Percentiles rank a stretch among this genome's conserved stretches.
phyloP scores from a whole-genome alignment of 495 filamentous ascomycete species.

The Cercophora samala region DNA sequence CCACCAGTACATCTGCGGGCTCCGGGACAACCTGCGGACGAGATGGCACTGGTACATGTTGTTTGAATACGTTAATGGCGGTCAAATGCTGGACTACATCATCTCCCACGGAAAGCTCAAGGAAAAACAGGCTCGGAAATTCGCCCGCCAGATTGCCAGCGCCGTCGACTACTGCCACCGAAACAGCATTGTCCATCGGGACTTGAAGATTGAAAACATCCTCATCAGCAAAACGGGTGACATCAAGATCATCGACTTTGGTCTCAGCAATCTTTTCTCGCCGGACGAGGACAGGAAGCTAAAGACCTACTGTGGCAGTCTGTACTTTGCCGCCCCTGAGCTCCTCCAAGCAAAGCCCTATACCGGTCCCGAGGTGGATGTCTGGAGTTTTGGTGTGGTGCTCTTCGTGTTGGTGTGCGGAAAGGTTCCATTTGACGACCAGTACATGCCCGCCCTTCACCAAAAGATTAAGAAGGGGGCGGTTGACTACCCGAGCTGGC shows the following conservation, averaged over 20 bases:
- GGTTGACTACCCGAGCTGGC: conserved; percentile 93
- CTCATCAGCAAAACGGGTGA: conserved; percentile 98
- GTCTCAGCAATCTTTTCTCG: conserved; percentile 93
- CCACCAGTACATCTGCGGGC: conserved; percentile 95
- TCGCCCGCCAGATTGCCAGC: conserved; percentile 94
- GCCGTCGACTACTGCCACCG: conserved; percentile 98
- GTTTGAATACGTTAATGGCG: conserved; percentile 98
- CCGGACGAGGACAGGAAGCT: conserved; percentile 67
- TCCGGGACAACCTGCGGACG: conserved; percentile 92
- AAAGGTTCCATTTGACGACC: conserved; percentile 98
- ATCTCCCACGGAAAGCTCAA: conserved; percentile 97
- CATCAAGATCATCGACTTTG: conserved; percentile 99
- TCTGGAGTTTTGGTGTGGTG: conserved; percentile 99
- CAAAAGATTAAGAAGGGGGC: conserved; percentile 97
- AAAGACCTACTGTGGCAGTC: conserved; percentile 95
- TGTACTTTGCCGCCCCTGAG: conserved; percentile 97
- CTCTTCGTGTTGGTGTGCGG: conserved; percentile 96
- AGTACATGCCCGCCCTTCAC: conserved; percentile 98
- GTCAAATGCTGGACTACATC: conserved; percentile 99
- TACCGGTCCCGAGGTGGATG: conserved; percentile 92
- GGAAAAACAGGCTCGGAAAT: conserved; percentile 98
- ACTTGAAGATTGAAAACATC: conserved; percentile 99
- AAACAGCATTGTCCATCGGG: conserved; percentile 97
- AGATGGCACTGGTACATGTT: conserved; percentile 99
- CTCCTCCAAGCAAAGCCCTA: conserved; percentile 91